Conservation (phyloP, 2,329 filamentous ascomycete genomes). For the Sarocladium kiliense region DNA sequence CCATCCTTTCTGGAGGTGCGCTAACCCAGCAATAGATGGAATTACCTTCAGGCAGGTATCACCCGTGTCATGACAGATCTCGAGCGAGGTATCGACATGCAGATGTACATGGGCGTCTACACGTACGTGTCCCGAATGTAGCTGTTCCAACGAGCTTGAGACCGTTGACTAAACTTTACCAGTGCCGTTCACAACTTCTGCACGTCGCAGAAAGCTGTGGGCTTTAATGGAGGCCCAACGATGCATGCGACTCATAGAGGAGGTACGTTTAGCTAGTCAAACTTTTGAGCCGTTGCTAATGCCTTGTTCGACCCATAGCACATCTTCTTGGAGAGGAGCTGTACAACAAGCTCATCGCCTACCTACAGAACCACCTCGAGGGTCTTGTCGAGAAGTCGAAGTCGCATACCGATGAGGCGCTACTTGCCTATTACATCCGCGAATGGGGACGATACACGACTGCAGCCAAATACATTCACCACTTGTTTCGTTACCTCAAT, state of each 20-base stretch:
- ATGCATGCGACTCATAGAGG: slow-evolving; percentile 46
- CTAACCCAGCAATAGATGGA: slow-evolving; percentile 58
- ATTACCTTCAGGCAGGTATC: slow-evolving; percentile 82
- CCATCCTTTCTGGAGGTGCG: neutral
- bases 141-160: no score
- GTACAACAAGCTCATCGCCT: slow-evolving; percentile 84
- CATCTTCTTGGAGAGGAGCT: slow-evolving; percentile 94
- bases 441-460: slow-evolving; percentile 96
- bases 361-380: slow-evolving; percentile 74
- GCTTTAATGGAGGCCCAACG: slow-evolving; percentile 38
- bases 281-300: neutral
- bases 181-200: slow-evolving; percentile 98
- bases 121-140: slow-evolving; percentile 63
- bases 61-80: slow-evolving; percentile 91
- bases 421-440: slow-evolving; percentile 88
- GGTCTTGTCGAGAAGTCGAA: slow-evolving; percentile 67
- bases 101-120: slow-evolving; percentile 96
- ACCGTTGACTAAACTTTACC: slow-evolving; percentile 11
- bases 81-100: slow-evolving; percentile 89
- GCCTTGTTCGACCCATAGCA: slow-evolving; percentile 43
- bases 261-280: slow-evolving; percentile 41
- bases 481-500: slow-evolving; percentile 93
- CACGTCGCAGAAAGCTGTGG: slow-evolving; percentile 90
- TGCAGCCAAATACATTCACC: slow-evolving; percentile 95
- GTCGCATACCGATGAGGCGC: slow-evolving; percentile 80